Evolutionary conservation across 2,329 filamentous ascomycete species (phyloP).

Genomic region (Aspergillus aculeatus): DNA sequence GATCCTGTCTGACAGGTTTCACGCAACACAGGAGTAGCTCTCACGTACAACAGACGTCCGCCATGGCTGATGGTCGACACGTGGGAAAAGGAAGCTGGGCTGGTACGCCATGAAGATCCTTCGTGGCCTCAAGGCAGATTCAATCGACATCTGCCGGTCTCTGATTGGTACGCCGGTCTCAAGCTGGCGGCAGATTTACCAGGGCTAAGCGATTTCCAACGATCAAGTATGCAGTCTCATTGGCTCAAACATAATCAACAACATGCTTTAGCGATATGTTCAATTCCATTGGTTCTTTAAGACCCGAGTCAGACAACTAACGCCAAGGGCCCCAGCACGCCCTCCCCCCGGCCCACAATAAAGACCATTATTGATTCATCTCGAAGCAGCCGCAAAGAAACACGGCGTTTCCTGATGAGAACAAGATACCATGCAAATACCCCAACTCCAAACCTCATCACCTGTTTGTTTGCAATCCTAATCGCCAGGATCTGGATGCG

Average conservation of each 20-base stretch:
- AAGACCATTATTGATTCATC: neutral
- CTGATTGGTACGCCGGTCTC: too few relatives aligned
- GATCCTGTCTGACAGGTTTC: neutral
- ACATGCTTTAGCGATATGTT: too few relatives aligned
- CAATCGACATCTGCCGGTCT: neutral
- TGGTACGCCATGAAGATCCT: constrained; percentile 4
- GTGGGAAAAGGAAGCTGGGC: constrained; percentile 5
- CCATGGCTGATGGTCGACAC: constrained; percentile 4
- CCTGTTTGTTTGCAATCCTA: neutral
- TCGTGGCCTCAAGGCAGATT: neutral
- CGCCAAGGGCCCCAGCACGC: neutral
- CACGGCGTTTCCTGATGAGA: neutral
- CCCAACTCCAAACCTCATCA: constrained; percentile 5
- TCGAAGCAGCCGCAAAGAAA: neutral
- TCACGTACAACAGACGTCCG: neutral
- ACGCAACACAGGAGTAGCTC: neutral
- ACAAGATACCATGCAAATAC: neutral
- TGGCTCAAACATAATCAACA: too few relatives aligned
- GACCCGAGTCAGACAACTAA: neutral
- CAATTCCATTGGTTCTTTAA: too few relatives aligned
- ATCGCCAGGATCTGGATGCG: constrained; percentile 10
- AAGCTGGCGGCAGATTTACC: neutral
- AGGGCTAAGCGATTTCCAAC: too few relatives aligned
- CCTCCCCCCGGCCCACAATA: neutral
- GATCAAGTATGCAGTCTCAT: too few relatives aligned